phyloP scores from a whole-genome alignment of 2,329 filamentous ascomycete genomes.

The Talaromyces sp. region DNA sequence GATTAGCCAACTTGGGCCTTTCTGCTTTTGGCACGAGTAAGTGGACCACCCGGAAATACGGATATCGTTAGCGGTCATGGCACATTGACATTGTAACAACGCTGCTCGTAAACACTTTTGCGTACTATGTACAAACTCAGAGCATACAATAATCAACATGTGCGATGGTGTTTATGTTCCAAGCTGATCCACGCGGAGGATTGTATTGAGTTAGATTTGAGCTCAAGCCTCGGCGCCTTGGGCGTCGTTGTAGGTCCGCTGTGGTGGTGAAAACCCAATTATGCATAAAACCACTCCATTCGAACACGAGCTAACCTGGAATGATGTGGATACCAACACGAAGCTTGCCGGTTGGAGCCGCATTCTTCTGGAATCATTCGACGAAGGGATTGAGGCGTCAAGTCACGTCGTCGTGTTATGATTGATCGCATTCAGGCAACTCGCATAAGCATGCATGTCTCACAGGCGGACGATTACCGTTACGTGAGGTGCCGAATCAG shows the following conservation, averaged over 20 bases:
- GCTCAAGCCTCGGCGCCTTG: neutral
- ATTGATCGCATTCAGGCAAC: neutral
- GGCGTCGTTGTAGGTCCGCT: neutral
- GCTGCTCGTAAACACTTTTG: neutral
- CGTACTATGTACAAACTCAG: neutral
- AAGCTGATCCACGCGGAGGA: neutral
- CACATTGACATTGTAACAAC: neutral
- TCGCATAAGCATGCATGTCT: slow-evolving; percentile 1
- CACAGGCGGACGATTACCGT: neutral
- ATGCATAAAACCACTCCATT: neutral
- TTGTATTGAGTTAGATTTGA: neutral
- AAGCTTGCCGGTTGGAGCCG: neutral
- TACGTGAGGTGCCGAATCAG: too few relatives aligned
- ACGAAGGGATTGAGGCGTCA: neutral
- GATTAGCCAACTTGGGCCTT: neutral
- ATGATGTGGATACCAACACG: neutral
- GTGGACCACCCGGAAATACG: neutral
- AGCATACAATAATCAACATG: neutral
- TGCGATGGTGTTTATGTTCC: neutral
- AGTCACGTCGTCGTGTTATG: neutral
- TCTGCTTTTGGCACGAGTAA: neutral
- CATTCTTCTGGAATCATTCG: slow-evolving; percentile 4
- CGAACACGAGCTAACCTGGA: neutral
- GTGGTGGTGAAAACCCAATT: neutral
- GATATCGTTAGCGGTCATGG: neutral